These are phyloP conservation scores for Pyrenophora graminea DNA, from an alignment of 2,329 filamentous ascomycete genomes.

Conservation along the genomic window DNA sequence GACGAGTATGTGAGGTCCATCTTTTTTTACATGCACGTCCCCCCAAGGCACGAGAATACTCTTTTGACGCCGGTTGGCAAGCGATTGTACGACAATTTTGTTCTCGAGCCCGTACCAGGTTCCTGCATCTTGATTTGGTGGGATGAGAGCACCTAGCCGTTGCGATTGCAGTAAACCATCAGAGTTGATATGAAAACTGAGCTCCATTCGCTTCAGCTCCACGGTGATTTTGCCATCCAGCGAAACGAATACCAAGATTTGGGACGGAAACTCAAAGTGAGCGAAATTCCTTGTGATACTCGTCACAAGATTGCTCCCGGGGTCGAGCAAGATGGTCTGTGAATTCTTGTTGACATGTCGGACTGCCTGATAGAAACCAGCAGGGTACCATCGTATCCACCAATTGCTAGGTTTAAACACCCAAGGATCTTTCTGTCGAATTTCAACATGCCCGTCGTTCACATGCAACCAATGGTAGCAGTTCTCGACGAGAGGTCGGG, in stretches of 20 bases:
- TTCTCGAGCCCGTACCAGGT: constrained; percentile 63
- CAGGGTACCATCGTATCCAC: constrained; percentile 41
- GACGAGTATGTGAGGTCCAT: constrained; percentile 50
- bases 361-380: constrained; percentile 10
- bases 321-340: constrained; percentile 54
- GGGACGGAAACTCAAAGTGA: constrained; percentile 53
- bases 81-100: constrained; percentile 61
- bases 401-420: constrained; percentile 46
- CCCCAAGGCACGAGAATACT: constrained; percentile 62
- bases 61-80: constrained; percentile 46
- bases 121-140: constrained; percentile 60
- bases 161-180: constrained; percentile 51
- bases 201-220: constrained; percentile 58
- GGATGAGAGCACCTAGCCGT: constrained; percentile 57
- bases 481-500: constrained; percentile 53
- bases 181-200: constrained; percentile 58
- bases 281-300: constrained; percentile 53
- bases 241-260: constrained; percentile 57
- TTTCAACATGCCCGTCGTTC: constrained; percentile 53
- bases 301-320: constrained; percentile 49
- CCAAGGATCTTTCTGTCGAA: constrained; percentile 55
- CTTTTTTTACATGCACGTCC: constrained; percentile 27
- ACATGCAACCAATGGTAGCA: constrained; percentile 67
- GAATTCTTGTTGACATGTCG: constrained; percentile 23
- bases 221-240: constrained; percentile 43